A percentile compares a stretch with the other conserved stretches of the same genome.
These are phyloP conservation scores for Lathyrus aphaca DNA, from an alignment of 306 rosid species.

Conservation along the genomic window DNA sequence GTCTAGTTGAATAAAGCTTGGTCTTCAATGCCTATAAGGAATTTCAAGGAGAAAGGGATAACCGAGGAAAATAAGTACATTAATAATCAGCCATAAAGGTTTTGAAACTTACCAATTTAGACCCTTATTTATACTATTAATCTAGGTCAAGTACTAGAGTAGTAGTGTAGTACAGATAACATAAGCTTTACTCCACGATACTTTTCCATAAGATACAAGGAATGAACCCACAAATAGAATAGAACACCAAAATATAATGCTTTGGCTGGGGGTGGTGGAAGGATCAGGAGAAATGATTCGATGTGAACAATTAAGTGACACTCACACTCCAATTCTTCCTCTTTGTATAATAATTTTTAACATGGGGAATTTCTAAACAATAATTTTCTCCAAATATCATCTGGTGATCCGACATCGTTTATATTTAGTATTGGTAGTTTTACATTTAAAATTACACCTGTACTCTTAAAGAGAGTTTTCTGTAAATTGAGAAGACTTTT, in stretches of 20 bases:
- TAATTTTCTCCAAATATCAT: constrained; percentile 17
- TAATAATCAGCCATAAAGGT: constrained; percentile 2
- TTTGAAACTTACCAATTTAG: constrained; percentile 26
- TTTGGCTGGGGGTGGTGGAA: constrained; percentile 19
- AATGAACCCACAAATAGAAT: not conserved
- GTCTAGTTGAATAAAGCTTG: constrained; percentile 3
- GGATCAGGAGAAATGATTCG: constrained; percentile 19
- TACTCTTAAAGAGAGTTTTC: constrained; percentile 24
- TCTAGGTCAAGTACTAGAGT: constrained; percentile 8
- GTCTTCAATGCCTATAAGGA: constrained; percentile 5
- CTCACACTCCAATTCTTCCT: not conserved
- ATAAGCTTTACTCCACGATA: not conserved
- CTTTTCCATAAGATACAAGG: constrained; percentile 20
- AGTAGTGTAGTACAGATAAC: not conserved
- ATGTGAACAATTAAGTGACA: not conserved
- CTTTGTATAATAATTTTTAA: constrained; percentile 1
- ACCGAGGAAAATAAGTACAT: not conserved
- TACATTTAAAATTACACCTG: constrained; percentile 2
- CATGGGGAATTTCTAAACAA: not conserved
- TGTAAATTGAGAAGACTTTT: constrained; percentile 41
- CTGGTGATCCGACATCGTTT: constrained; percentile 5
- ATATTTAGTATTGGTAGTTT: constrained; percentile 23
- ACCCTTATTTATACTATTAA: constrained; percentile 16
- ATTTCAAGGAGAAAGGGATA: constrained; percentile 8
- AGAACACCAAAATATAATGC: constrained; percentile 20